Conservation (phyloP, 2,329 filamentous ascomycete genomes). For the Trichoderma harzianum region DNA sequence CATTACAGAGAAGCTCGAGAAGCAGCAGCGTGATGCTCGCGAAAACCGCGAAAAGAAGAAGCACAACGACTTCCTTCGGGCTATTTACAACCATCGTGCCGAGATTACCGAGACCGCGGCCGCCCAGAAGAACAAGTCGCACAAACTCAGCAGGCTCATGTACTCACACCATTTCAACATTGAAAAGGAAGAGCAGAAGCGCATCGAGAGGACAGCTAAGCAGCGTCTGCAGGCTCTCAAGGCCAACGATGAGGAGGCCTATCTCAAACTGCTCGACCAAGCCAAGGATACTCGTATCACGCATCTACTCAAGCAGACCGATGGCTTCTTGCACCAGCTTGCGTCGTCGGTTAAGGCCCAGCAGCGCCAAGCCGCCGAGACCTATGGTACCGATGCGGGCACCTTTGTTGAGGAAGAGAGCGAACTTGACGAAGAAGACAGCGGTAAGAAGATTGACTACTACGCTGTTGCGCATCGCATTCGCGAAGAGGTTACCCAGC, state of each 20-base stretch:
- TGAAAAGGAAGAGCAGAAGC: conserved; percentile 98
- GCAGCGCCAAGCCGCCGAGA: conserved; percentile 76
- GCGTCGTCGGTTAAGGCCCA: conserved; percentile 92
- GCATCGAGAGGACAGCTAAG: conserved; percentile 95
- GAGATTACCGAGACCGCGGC: conserved; percentile 69
- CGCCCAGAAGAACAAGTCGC: conserved; percentile 68
- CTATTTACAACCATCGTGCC: conserved; percentile 76
- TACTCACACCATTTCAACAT: conserved; percentile 87
- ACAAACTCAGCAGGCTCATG: conserved; percentile 89
- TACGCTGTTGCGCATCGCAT: conserved; percentile 96
- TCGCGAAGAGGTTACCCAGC: conserved; percentile 83
- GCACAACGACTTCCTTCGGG: conserved; percentile 85
- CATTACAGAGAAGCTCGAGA: conserved; percentile 98
- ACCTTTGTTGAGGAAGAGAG: conserved; percentile 59
- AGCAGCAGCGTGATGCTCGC: conserved; percentile 93
- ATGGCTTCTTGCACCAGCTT: conserved; percentile 94
- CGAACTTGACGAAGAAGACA: conserved; percentile 67
- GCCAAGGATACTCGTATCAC: conserved; percentile 99
- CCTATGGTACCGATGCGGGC: conserved; percentile 65
- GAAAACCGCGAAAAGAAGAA: conserved; percentile 98
- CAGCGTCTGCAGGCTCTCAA: conserved; percentile 98
- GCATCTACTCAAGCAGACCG: conserved; percentile 92
- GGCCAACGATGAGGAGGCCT: conserved; percentile 98
- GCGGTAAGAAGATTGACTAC: conserved; percentile 87
- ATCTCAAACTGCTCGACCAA: conserved; percentile 94